Percentiles rank a stretch among this genome's conserved stretches.
These are phyloP conservation scores for Exophiala bonariae DNA, from an alignment of 2,329 filamentous ascomycete species.

Conservation along the genomic window DNA sequence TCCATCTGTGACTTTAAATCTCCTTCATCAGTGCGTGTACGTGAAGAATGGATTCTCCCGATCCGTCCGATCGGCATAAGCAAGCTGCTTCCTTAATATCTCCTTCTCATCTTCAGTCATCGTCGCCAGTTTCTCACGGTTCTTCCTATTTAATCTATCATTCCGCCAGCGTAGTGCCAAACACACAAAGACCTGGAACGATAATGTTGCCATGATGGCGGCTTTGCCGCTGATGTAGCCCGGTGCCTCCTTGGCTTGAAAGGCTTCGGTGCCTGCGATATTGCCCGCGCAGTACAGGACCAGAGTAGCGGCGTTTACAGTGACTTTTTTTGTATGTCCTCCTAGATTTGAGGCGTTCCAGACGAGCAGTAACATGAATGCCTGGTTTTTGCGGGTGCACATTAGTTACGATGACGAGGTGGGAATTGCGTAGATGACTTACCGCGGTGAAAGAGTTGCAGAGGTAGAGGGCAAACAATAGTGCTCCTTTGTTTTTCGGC, in stretches of 20 bases:
- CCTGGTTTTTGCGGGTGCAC: conserved; percentile 3
- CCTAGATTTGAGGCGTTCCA: conserved; percentile 50
- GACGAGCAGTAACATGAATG: conserved; percentile 46
- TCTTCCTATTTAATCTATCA: conserved; percentile 32
- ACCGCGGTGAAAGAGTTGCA: conserved; percentile 44
- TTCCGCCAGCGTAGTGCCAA: conserved; percentile 33
- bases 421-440: no score
- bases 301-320: conserved; percentile 46
- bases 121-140: conserved; percentile 28
- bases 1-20: no score
- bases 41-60: conserved; percentile 31
- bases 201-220: conserved; percentile 33
- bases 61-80: conserved; percentile 32
- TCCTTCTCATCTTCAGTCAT: conserved; percentile 33
- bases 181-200: conserved; percentile 31
- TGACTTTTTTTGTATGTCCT: conserved; percentile 53
- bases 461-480: conserved; percentile 46
- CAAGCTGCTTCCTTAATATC: conserved; percentile 29
- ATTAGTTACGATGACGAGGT: no score
- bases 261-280: conserved; percentile 46
- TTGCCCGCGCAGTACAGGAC: conserved; percentile 45
- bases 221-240: conserved; percentile 43
- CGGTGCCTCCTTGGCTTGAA: conserved; percentile 42
- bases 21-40: conserved; percentile 30
- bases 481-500: conserved; percentile 40